A percentile compares a stretch with the other conserved stretches of the same genome.
These are phyloP conservation scores for Monosporozyma servazzii DNA, from an alignment of 805 yeast genomes.

Conservation along the genomic window DNA sequence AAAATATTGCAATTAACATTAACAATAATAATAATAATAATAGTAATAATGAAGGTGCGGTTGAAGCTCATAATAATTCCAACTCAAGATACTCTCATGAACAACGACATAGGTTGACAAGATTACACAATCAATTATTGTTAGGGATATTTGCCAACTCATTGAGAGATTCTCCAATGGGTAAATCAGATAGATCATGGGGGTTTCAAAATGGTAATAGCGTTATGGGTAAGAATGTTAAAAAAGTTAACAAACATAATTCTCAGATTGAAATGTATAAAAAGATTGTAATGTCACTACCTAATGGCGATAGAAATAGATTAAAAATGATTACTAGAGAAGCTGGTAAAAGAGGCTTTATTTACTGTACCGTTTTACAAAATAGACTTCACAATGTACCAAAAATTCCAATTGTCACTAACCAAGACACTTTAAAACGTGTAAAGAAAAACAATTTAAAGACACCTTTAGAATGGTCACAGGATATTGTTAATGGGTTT, in stretches of 20 bases:
- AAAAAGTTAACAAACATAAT: slow-evolving; percentile 37
- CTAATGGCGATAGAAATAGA: slow-evolving; percentile 76
- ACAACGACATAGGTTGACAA: slow-evolving; percentile 15
- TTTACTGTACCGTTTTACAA: slow-evolving; percentile 57
- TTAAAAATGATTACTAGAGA: slow-evolving; percentile 77
- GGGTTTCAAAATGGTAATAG: slow-evolving; percentile 42
- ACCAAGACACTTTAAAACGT: slow-evolving; percentile 27
- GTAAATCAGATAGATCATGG: slow-evolving; percentile 52
- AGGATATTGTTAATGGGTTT: slow-evolving; percentile 79
- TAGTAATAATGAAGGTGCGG: neutral
- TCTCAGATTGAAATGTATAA: slow-evolving; percentile 76
- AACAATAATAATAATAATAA: neutral
- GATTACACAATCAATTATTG: slow-evolving; percentile 71
- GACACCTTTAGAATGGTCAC: slow-evolving; percentile 72
- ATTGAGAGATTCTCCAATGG: slow-evolving; percentile 64
- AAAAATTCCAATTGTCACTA: slow-evolving; percentile 61
- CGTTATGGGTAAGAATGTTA: slow-evolving; percentile 37
- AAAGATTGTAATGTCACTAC: slow-evolving; percentile 76
- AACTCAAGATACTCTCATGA: neutral
- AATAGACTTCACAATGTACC: slow-evolving; percentile 58
- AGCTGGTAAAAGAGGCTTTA: slow-evolving; percentile 66
- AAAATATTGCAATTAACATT: neutral
- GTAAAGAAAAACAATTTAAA: slow-evolving; percentile 26
- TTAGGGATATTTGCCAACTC: slow-evolving; percentile 80
- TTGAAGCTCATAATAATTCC: neutral